Base-by-base conservation (phyloP, 805 yeast genomes). In the Metschnikowia reukaufii region DNA sequence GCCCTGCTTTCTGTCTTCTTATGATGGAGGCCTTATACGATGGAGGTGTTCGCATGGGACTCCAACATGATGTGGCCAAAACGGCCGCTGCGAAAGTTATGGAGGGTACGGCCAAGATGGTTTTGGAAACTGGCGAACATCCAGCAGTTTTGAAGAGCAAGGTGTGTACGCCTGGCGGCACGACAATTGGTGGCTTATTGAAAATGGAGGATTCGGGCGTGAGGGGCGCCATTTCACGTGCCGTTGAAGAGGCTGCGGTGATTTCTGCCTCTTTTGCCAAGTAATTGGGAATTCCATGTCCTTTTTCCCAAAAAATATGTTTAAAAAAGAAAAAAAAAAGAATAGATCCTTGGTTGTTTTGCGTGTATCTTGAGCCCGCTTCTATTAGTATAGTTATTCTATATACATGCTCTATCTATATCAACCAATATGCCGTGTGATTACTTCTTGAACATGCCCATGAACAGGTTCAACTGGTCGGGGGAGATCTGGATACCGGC, bases 81-180 rank as follows among this genome's bases (percentile, higher is more conserved):
- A 83, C 84, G 53, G 84, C 95, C 57, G 97, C 98, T 9, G 87
- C 96, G 23, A 92, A 90, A 68, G 96, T 92, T 16, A 76, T 90
- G 81, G 91, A 86, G 65, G 99, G 99, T 19, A 87, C 97, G 12
- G 92, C 94, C 13, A 83, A 82, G 67, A 87, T 94, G 97, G 91
- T 85, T 1, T 78, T 84, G 52, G 79, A 81, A 55, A 83, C 90
- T 9, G 90, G 88, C 3, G 81, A 76, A 36, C 97, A 92, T 61
- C 99, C 99, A 9, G 92, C 94, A 16, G 88, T 79, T 10, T 77
- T 94, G 64, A 88, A 88, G 63, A 83, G 86, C 63, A 84, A 83
- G 58, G 94, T 94, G 7, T 90, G 97, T 63, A 94, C 99, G 0
- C 99, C 99, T 19, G 99, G 94, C 25, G 99, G 99, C 29, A 91